Conservation (phyloP, 1,284 basidiomycete genomes). For the Pseudozyma pruni region DNA sequence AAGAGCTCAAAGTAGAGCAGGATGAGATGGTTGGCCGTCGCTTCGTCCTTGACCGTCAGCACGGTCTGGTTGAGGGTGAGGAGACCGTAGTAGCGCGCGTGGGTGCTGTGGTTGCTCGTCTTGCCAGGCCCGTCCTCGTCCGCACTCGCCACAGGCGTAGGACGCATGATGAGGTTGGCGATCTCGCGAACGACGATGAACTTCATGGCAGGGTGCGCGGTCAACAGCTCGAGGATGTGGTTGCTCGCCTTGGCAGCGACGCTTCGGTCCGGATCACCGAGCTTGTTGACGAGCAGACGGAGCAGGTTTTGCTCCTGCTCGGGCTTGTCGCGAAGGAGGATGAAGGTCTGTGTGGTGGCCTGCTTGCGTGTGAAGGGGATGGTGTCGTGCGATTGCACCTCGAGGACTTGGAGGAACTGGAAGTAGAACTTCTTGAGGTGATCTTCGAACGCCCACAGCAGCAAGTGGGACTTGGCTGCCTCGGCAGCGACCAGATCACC, state of each 20-base stretch:
- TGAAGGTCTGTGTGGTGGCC: constrained; percentile 76
- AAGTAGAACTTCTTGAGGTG: constrained; percentile 98
- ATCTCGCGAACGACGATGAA: constrained; percentile 87
- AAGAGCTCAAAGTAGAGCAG: constrained; percentile 97
- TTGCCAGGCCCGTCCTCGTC: constrained; percentile 23
- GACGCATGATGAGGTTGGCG: constrained; percentile 79
- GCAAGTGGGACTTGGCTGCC: constrained; percentile 72
- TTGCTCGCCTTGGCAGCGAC: constrained; percentile 91
- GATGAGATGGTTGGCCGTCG: constrained; percentile 84
- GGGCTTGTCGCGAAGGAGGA: constrained; percentile 85
- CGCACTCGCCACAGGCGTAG: constrained; percentile 44
- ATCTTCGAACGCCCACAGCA: constrained; percentile 93
- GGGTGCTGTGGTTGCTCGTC: constrained; percentile 68
- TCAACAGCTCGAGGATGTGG: constrained; percentile 87
- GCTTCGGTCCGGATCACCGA: constrained; percentile 81
- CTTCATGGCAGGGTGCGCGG: constrained; percentile 95
- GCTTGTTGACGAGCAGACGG: constrained; percentile 89
- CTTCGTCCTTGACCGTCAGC: constrained; percentile 75
- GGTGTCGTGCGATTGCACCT: constrained; percentile 87
- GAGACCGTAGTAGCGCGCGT: constrained; percentile 87
- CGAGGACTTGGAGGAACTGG: constrained; percentile 86
- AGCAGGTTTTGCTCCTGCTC: constrained; percentile 98
- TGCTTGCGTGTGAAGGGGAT: constrained; percentile 88
- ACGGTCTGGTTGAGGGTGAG: constrained; percentile 96
- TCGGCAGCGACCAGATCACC: constrained; percentile 37